Evolutionary conservation across 108 stramenopile genomes (phyloP).

Genomic region (Nannochloropsis oceanica): DNA sequence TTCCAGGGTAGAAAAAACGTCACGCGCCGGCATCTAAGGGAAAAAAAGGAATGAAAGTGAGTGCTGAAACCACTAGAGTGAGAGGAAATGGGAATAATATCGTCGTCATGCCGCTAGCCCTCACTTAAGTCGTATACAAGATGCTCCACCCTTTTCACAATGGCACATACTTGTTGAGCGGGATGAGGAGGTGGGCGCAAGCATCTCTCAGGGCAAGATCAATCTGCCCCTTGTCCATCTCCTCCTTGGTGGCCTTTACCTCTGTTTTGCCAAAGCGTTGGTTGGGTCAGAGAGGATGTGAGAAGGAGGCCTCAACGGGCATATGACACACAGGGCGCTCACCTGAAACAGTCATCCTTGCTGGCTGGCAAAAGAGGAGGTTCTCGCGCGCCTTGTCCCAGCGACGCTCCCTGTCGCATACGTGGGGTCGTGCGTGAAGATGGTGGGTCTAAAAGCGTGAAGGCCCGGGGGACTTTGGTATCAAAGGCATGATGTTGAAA

Average conservation of each 20-base stretch:
- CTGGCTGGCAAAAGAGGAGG: too few relatives aligned
- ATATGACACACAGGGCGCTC: too few relatives aligned
- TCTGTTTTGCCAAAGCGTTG: background rate
- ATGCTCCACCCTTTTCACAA: background rate
- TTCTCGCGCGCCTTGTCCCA: too few relatives aligned
- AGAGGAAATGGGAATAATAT: background rate
- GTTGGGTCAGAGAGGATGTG: too few relatives aligned
- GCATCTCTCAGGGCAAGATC: slow-evolving; percentile 82
- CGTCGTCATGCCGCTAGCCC: background rate
- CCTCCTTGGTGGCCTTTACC: slow-evolving; percentile 34
- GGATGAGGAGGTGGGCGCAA: slow-evolving; percentile 75
- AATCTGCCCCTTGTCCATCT: slow-evolving; percentile 57
- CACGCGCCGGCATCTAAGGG: slow-evolving; percentile 44
- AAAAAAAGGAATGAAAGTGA: background rate
- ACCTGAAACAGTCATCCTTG: too few relatives aligned
- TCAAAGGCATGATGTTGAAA: too few relatives aligned
- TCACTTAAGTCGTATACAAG: too few relatives aligned
- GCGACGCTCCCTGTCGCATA: too few relatives aligned
- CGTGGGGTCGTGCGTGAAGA: too few relatives aligned
- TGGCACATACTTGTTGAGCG: slow-evolving; percentile 57
- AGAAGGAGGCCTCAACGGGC: too few relatives aligned
- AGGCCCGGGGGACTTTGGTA: too few relatives aligned
- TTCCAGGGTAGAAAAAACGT: slow-evolving; percentile 62
- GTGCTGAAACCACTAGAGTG: background rate
- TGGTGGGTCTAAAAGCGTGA: too few relatives aligned